phyloP scores from a whole-genome alignment of 495 filamentous ascomycete genomes.

The Massariosphaeria phaeospora region DNA sequence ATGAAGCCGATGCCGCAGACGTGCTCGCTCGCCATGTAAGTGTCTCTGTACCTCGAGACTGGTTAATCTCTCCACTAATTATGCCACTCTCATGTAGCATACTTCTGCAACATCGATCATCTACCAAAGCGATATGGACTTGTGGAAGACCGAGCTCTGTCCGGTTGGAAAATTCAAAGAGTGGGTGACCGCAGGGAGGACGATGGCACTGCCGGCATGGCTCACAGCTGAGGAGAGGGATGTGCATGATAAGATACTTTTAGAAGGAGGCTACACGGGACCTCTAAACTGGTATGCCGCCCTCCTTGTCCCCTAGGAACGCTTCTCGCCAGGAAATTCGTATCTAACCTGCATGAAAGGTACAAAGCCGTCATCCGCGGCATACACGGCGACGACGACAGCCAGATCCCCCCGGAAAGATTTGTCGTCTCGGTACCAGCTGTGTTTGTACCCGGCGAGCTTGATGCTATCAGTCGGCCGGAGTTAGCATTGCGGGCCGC shows the following conservation, averaged over 20 bases:
- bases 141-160: not conserved
- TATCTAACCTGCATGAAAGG: not conserved
- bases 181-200: not conserved
- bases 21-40: not conserved
- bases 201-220: not conserved
- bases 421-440: not conserved
- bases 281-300: constrained; percentile 14
- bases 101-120: not conserved
- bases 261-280: constrained; percentile 7
- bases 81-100: not conserved
- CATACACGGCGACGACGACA: not conserved
- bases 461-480: not conserved
- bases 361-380: constrained; percentile 4
- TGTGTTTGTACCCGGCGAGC: not conserved
- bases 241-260: not conserved
- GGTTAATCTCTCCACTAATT: not conserved
- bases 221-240: not conserved
- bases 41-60: not conserved
- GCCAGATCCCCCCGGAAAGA: not conserved
- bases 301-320: not conserved
- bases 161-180: not conserved
- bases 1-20: not conserved
- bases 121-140: not conserved
- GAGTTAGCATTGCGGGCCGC: constrained; percentile 1
- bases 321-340: not conserved